A percentile compares a stretch with the other conserved stretches of the same genome.
These are phyloP conservation scores for Plasmodium gaboni DNA, from an alignment of 169 alveolate genomes.

Conservation along the genomic window DNA sequence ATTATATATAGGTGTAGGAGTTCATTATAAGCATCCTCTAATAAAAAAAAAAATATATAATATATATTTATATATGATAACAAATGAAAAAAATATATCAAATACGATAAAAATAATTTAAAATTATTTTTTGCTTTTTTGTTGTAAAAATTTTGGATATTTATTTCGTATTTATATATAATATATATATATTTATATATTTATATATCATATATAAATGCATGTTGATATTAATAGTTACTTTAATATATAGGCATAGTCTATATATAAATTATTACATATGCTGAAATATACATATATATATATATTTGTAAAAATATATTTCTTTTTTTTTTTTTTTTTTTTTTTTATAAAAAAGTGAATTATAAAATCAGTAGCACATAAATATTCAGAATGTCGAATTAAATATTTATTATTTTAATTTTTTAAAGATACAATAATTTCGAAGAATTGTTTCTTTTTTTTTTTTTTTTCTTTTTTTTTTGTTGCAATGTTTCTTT, in stretches of 20 bases:
- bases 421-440: slow-evolving; percentile 4
- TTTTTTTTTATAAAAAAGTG: not conserved
- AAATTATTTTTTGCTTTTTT: not conserved
- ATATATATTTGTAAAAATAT: not conserved
- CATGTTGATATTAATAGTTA: too few species aligned
- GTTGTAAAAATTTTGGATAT: slow-evolving; percentile 2
- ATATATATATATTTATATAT: too few species aligned
- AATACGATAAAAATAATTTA: too few species aligned
- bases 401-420: slow-evolving; percentile 9
- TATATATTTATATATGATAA: too few species aligned
- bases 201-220: too few species aligned
- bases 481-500: slow-evolving; percentile 6
- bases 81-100: too few species aligned
- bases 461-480: not conserved
- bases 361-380: not conserved
- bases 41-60: too few species aligned
- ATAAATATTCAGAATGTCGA: slow-evolving; percentile 21
- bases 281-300: not conserved
- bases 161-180: too few species aligned
- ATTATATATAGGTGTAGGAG: too few species aligned
- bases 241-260: too few species aligned
- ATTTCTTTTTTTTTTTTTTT: not conserved
- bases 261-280: too few species aligned
- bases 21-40: too few species aligned
- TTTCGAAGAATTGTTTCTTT: not conserved